Base-by-base conservation (phyloP, 1,139 yeast genomes). In the Taiozyma sp. region DNA sequence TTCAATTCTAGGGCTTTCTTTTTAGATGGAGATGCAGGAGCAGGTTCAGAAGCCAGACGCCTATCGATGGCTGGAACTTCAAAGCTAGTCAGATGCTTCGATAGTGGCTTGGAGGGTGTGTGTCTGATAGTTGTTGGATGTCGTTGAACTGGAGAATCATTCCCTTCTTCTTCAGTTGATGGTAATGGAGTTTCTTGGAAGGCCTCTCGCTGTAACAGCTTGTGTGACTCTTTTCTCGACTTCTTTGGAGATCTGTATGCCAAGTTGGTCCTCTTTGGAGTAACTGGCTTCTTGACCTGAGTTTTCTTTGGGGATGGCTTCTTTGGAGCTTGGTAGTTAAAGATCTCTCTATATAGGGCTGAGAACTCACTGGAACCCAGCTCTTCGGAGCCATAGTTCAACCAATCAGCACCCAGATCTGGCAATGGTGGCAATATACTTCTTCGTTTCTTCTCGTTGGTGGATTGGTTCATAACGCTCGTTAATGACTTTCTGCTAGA, bases 331-430 rank as follows among this genome's bases (percentile, higher is more conserved):
- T 51, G 49, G 35, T 51, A 44, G 44, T 52, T 58, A 47, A 71
- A 70, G 28, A 70, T 63, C 50, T 69, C 73, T 46, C 68, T 69
- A 56, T 71, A 69, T 9, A 64, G 48, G 9, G 57, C 47, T 4
- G 64, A 64, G 52, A 64, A 59, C 29, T 64, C 68, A 40, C 53
- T 52, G n/a, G 62, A 55, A 6, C 59, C 50, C 2, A 47, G 47
- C 28, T 46, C 52, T 21, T 49, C 53, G 2, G 55, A 47, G n/a
- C 53, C 59, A 19, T 54, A 44, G 40, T 54, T 53, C 43, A 62
- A 42, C 64, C 63, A 60, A 19, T 60, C 62, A 42, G 54, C 48
- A 30, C 55, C 62, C 7, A 60, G 45, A 37, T 58, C 59, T 4
- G 63, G 63, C 26, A 60, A 48, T 28, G 65, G 62, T 6, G 64